These are phyloP conservation scores for Sporothrix mexicana DNA, from an alignment of 2,329 filamentous ascomycete species.

Conservation along the genomic window DNA sequence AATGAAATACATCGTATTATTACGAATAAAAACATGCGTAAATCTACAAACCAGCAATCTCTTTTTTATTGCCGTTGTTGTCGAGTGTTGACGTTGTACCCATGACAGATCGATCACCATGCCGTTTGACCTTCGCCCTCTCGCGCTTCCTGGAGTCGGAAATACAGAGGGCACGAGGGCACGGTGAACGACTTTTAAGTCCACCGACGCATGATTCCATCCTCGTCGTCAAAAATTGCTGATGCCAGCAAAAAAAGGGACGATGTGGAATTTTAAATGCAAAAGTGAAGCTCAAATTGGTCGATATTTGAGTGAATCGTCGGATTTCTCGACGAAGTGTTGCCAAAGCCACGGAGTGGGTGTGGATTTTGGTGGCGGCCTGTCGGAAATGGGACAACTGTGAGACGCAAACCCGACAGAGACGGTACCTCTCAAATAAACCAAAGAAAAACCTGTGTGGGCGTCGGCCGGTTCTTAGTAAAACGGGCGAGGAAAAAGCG, in stretches of 20 bases:
- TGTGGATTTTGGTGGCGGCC: not conserved
- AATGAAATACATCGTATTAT: too few species aligned
- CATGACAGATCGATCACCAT: not conserved
- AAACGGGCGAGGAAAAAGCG: not conserved
- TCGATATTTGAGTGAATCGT: not conserved
- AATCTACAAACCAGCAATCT: not conserved
- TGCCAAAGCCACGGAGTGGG: too few species aligned
- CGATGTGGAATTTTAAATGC: not conserved
- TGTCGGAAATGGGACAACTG: slow-evolving; percentile 18
- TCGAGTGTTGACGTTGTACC: not conserved
- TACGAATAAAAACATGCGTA: too few species aligned
- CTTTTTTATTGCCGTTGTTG: not conserved
- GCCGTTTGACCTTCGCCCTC: not conserved
- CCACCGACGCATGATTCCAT: not conserved
- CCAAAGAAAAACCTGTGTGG: not conserved
- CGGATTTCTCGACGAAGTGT: not conserved
- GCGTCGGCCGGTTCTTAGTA: not conserved
- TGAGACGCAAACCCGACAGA: slow-evolving; percentile 1
- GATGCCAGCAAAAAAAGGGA: slow-evolving; percentile 4
- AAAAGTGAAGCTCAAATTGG: not conserved
- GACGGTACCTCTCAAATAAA: not conserved
- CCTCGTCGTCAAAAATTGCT: not conserved
- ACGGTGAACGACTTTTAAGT: not conserved
- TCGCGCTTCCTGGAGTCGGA: not conserved
- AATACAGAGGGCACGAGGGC: not conserved